These are phyloP conservation scores for Tulasnella calospora DNA, from an alignment of 768 basidiomycete genomes.

Conservation along the genomic window DNA sequence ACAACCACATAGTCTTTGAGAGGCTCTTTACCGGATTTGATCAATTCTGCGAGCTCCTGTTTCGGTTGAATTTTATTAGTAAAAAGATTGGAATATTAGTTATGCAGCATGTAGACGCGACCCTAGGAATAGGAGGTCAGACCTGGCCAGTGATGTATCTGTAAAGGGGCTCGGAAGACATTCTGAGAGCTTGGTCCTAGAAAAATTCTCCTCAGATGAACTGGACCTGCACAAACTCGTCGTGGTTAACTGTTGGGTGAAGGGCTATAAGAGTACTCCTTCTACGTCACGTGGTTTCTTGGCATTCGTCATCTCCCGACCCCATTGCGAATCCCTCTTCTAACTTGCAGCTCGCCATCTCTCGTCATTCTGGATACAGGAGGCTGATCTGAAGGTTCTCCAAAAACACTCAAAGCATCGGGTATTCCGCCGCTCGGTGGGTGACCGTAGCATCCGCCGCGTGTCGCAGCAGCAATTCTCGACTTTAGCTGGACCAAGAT, in stretches of 20 bases:
- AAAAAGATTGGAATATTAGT: background rate
- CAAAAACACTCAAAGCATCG: background rate
- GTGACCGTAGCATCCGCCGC: too few relatives aligned
- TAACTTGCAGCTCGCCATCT: background rate
- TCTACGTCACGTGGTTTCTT: background rate
- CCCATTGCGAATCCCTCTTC: background rate
- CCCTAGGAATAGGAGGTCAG: background rate
- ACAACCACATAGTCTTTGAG: conserved; percentile 68
- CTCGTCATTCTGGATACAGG: background rate
- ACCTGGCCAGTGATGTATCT: conserved; percentile 23
- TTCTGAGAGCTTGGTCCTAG: background rate
- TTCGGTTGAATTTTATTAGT: background rate
- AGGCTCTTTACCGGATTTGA: conserved; percentile 58
- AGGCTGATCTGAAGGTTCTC: background rate
- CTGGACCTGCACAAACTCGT: background rate
- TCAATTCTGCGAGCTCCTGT: conserved; percentile 66
- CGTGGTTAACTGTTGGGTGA: background rate
- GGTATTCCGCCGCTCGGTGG: too few relatives aligned
- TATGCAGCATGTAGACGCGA: background rate
- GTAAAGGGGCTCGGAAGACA: background rate
- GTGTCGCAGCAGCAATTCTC: too few relatives aligned
- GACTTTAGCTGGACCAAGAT: too few relatives aligned
- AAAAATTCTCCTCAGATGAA: background rate
- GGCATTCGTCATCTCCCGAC: background rate
- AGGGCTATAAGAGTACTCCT: background rate